Evolutionary conservation across 345 rosid species (phyloP).

Genomic region (Sisymbrium irio): DNA sequence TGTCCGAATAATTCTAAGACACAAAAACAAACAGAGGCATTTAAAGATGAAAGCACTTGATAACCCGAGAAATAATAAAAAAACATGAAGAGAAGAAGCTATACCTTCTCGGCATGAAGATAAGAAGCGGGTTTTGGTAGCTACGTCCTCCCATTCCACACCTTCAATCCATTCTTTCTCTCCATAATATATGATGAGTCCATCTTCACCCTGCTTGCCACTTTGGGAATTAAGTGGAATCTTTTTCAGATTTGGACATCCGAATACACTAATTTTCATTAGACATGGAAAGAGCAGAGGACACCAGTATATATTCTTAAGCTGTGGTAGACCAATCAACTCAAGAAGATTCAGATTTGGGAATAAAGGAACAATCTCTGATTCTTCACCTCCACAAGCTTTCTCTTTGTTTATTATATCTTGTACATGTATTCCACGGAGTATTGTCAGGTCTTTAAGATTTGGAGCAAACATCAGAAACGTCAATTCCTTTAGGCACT

Average conservation of each 20-base stretch:
- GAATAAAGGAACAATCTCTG: constrained; percentile 9
- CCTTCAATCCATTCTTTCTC: background rate
- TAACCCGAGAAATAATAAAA: no score
- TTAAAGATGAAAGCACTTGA: no score
- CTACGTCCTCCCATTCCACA: constrained; percentile 17
- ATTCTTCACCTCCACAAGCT: background rate
- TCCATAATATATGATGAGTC: rapidly evolving
- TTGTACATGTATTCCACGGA: rapidly evolving
- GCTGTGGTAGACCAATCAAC: rapidly evolving
- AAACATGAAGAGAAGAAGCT: no score
- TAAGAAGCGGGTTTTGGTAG: constrained; percentile 4
- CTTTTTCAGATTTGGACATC: constrained; percentile 5
- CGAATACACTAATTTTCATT: rapidly evolving
- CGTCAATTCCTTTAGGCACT: constrained; percentile 1
- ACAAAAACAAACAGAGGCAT: no score
- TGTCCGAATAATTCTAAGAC: no score
- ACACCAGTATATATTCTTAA: constrained; percentile 14
- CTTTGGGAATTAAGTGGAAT: constrained; percentile 12
- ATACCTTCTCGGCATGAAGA: background rate
- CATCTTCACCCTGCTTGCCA: background rate
- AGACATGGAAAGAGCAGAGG: constrained; percentile 15
- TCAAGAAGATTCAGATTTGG: rapidly evolving
- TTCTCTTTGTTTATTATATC: constrained; percentile 26
- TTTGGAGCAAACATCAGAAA: constrained; percentile 20
- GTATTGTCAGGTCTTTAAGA: rapidly evolving